These are phyloP conservation scores for Podospora bellae-mahoneyi DNA, from an alignment of 495 filamentous ascomycete species.

Conservation along the genomic window DNA sequence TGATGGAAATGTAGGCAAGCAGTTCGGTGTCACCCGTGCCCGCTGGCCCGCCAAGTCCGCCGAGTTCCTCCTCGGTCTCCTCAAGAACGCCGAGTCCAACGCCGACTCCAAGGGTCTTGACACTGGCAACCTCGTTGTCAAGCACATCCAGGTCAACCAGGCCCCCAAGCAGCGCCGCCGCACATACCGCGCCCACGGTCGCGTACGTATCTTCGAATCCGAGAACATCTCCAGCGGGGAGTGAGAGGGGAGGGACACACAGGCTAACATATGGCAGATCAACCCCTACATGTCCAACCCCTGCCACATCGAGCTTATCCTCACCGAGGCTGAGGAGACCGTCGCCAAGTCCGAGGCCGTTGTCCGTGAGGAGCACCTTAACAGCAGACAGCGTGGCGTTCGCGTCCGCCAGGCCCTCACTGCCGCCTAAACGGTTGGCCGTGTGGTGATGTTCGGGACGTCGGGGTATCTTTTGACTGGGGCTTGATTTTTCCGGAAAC, in stretches of 20 bases:
- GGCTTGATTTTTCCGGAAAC: constrained; percentile 41
- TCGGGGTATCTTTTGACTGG: constrained; percentile 32
- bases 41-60: constrained; percentile 99
- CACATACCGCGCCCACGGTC: constrained; percentile 99
- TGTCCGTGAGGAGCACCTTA: constrained; percentile 63
- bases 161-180: constrained; percentile 96
- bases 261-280: constrained; percentile 60
- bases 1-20: constrained; percentile 70
- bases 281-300: constrained; percentile 99
- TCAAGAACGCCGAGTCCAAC: constrained; percentile 99
- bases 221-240: constrained; percentile 7
- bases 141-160: constrained; percentile 99
- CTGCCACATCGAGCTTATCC: constrained; percentile 99
- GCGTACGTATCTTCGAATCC: constrained; percentile 63
- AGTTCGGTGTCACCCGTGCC: constrained; percentile 93
- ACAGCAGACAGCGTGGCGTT: constrained; percentile 82
- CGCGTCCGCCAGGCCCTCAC: constrained; percentile 76
- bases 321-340: constrained; percentile 91
- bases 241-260: constrained; percentile 3
- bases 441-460: constrained; percentile 21
- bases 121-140: constrained; percentile 91
- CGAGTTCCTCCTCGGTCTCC: constrained; percentile 92
- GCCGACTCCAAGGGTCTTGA: constrained; percentile 99
- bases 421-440: constrained; percentile 56
- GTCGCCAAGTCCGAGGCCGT: constrained; percentile 75